phyloP scores from a whole-genome alignment of 495 filamentous ascomycete genomes.

The Penicillium dipodomyicola region DNA sequence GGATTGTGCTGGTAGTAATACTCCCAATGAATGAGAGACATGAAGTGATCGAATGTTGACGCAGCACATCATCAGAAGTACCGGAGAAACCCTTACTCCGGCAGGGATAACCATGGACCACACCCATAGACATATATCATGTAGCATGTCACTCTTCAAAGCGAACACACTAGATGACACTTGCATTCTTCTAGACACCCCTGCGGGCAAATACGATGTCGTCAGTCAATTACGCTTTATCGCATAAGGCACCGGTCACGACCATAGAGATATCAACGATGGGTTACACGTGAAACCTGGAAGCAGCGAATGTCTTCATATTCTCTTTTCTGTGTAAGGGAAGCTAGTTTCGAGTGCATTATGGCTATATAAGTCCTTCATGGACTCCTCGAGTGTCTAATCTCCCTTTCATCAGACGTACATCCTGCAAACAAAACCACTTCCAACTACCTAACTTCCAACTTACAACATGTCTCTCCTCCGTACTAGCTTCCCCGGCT shows the following conservation, averaged over 20 bases:
- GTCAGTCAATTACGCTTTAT: background rate
- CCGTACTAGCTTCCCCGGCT: conserved; percentile 29
- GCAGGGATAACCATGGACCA: background rate
- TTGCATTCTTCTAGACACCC: background rate
- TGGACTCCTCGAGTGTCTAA: background rate
- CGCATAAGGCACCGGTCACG: background rate
- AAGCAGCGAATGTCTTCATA: background rate
- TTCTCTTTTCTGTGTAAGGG: background rate
- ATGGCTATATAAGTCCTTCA: conserved; percentile 1
- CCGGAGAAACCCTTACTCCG: background rate
- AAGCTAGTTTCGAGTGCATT: background rate
- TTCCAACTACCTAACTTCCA: conserved; percentile 10
- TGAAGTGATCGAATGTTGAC: background rate
- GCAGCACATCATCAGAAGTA: background rate
- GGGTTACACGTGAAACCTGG: background rate
- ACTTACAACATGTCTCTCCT: conserved; percentile 43
- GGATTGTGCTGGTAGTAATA: background rate
- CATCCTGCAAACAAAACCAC: background rate
- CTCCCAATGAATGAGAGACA: background rate
- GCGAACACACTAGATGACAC: background rate
- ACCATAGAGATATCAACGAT: background rate
- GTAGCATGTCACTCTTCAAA: background rate
- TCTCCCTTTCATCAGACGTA: background rate
- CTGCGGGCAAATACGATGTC: background rate
- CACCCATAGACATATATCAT: too few relatives aligned